Evolutionary conservation across 2,329 filamentous ascomycete species (phyloP), one percentile per base, ranked within the genome.

Genomic region (Chrysoporthe puriensis): DNA sequence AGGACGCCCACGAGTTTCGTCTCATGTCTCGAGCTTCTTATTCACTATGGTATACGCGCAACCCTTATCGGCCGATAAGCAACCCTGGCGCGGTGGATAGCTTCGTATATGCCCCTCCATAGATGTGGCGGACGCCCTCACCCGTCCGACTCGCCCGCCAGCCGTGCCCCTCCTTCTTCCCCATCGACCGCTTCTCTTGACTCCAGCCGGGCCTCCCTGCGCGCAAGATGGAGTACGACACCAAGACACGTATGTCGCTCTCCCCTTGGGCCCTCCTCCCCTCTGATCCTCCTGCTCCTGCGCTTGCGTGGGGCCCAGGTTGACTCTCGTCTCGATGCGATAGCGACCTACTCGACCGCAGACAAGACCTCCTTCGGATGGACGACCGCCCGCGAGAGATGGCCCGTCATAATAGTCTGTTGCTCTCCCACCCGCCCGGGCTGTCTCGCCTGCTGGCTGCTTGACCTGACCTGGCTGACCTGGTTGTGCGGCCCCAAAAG

Each of bases 361-460:
- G 94, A 98, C 82, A 88, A 87, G 74, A 91, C 85, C 54, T 97
- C 94, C 60, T 98, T 98, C 77, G 96, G 92, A 63, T 93, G 90
- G 79, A 84, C 90, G 69, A 97, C 96, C 9, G 95, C 93, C 44
- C 86, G 91, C 75, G 90, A 94, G 72, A 86, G 96, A 78, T 99
- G 95, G 96, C 96, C 96, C 18, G 85, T 97, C 66, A 99, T 99
- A 76, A 82, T 99, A 73, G 93, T 96, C 74, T 77, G 86, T 76
- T 34, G 59, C 66, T 1, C n/a, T 54, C 14, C 52, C 61, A 5
- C 6, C 50, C 14, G 16, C 18, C 34, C 18, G 16, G 32, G 1
- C 7, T 8, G 14, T 46, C 34, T 9, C 18, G 36, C 2, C 18
- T 32, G 32, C 42, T 42, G 21, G 57, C 26, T 43, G 4, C 26